Conservation (phyloP, 345 rosid genomes). For the Pelargonium nanum region DNA sequence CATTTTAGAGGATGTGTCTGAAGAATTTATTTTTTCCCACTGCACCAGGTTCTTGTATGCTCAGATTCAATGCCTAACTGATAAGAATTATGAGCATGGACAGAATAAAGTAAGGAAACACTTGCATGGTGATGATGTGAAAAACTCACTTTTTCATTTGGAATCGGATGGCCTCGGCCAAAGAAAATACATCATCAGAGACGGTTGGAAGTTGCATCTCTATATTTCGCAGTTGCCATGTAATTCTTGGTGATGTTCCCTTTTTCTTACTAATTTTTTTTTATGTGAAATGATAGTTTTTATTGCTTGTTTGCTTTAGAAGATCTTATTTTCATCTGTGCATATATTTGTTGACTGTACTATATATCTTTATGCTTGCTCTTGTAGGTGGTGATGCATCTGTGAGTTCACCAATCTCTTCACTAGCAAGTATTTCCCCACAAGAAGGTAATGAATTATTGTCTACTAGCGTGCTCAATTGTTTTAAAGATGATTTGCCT, state of each 20-base stretch:
- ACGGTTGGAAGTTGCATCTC: conserved; percentile 60
- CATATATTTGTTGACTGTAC: background rate
- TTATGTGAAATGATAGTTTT: too few species aligned
- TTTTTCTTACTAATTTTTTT: background rate
- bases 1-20: too few species aligned
- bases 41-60: conserved; percentile 53
- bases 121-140: conserved; percentile 13
- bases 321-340: conserved; percentile 4
- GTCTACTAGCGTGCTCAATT: conserved; percentile 9
- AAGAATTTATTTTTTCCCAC: conserved; percentile 5
- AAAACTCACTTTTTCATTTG: conserved; percentile 27
- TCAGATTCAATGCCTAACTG: conserved; percentile 40
- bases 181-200: conserved; percentile 37
- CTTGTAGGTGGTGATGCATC: conserved; percentile 63
- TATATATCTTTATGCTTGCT: conserved; percentile 1
- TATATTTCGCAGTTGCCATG: conserved; percentile 93
- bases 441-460: conserved; percentile 14
- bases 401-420: conserved; percentile 23
- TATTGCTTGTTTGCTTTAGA: too few species aligned
- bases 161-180: conserved; percentile 18
- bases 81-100: conserved; percentile 3
- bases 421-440: conserved; percentile 22
- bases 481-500: conserved; percentile 3
- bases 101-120: conserved; percentile 12
- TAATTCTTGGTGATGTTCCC: conserved; percentile 24